Base-by-base conservation (phyloP, 768 basidiomycete species). In the Roridomyces roridus region DNA sequence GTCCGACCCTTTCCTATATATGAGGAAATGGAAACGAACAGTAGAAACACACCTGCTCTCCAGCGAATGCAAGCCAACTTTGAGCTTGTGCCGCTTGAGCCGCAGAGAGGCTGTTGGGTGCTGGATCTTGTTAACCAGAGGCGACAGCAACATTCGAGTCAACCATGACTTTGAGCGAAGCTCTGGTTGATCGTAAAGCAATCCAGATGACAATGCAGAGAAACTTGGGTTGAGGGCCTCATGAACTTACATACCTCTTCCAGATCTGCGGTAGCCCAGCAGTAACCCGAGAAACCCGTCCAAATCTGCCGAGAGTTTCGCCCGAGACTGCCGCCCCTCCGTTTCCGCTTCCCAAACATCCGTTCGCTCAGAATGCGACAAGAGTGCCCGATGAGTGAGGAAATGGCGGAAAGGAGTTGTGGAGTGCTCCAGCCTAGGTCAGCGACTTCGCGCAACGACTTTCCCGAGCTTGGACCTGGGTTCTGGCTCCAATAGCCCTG, bases 231-330 rank as follows among this genome's bases (percentile, higher is more conserved):
- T 89, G 62, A 98, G 79, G 8, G 89, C 83, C 89, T 97, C n/a
- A n/a, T n/a, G n/a, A n/a, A n/a, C n/a, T n/a, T n/a, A n/a, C n/a
- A n/a, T n/a, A 88, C 94, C 76, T 86, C 74, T 63, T 82, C 77
- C 36, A 97, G 74, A 70, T 98, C 92, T n/a, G 79, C 66, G 12
- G 91, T 81, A 21, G 86, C 86, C 68, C 88, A 85, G 70, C 94
- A 96, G 74, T 98, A 99, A 2, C 95, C 94, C 6, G 86, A 85
- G 36, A 98, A 82, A 23, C 96, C 92, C 21, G 85, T 80, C 97
- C 97, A 99, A 18, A 96, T 85, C 71, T 99, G 97, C 10, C 93
- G 94, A 99, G 35, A 98, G 88, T 73, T 98, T 99, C 14, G 90
- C 91, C 72, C 98, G 95, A 0, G 91, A 87, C 47, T 81, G 82